A percentile compares a stretch with the other conserved stretches of the same genome.
Evolutionary conservation across 768 basidiomycete species (phyloP).

Genomic region (Hydnomerulius pinastri): DNA sequence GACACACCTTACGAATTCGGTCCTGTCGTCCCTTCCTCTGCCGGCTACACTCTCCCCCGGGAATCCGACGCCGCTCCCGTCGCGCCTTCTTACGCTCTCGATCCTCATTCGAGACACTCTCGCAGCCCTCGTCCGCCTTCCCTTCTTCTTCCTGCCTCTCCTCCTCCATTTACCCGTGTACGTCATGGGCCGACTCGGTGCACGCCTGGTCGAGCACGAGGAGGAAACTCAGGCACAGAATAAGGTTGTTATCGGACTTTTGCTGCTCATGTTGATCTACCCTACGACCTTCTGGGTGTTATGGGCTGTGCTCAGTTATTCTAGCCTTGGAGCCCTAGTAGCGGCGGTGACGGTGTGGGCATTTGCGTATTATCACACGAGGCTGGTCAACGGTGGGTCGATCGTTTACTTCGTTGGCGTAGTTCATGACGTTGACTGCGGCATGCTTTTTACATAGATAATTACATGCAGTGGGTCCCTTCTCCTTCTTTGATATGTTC

Average conservation of each 20-base stretch:
- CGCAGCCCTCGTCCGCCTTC: slow-evolving; percentile 68
- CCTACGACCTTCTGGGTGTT: slow-evolving; percentile 80
- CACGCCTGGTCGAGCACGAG: slow-evolving; percentile 75
- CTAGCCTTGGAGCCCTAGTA: slow-evolving; percentile 68
- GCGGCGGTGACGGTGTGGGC: slow-evolving; percentile 71
- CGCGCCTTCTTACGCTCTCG: slow-evolving; percentile 77
- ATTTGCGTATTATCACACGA: slow-evolving; percentile 84
- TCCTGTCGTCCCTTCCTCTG: slow-evolving; percentile 81
- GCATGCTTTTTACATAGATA: slow-evolving; percentile 42
- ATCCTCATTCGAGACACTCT: slow-evolving; percentile 80
- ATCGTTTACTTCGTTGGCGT: slow-evolving; percentile 24
- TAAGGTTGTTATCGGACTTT: slow-evolving; percentile 87
- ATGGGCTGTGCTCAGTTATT: slow-evolving; percentile 84
- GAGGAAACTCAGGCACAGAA: slow-evolving; percentile 97
- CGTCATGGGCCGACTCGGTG: slow-evolving; percentile 74
- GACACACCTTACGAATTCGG: slow-evolving; percentile 81
- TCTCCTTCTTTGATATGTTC: slow-evolving; percentile 1
- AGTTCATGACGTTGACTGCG: slow-evolving; percentile 20
- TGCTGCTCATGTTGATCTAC: slow-evolving; percentile 76
- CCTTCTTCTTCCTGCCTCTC: slow-evolving; percentile 88
- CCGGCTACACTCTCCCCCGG: slow-evolving; percentile 83
- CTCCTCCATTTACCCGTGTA: slow-evolving; percentile 86
- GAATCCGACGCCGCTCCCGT: slow-evolving; percentile 68
- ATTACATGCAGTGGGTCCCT: slow-evolving; percentile 71
- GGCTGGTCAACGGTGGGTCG: slow-evolving; percentile 77